phyloP scores from a whole-genome alignment of 108 stramenopile genomes.

The Cyclotella cryptica region DNA sequence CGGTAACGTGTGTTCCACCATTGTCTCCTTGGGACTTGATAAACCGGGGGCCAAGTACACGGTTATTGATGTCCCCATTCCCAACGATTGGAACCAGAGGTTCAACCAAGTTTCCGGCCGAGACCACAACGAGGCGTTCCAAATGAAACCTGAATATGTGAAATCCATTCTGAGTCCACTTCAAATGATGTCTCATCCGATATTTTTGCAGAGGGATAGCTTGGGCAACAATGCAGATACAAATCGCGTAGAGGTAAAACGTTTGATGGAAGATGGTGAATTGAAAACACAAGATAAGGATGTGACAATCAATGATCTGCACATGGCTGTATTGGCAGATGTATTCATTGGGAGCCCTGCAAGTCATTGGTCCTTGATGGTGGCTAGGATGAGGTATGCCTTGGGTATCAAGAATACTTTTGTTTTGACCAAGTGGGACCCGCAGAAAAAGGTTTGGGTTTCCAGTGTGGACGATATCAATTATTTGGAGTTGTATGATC shows the following conservation, averaged over 20 bases:
- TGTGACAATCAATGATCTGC: conserved; percentile 28
- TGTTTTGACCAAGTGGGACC: neutral
- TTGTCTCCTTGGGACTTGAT: neutral
- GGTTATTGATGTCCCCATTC: neutral
- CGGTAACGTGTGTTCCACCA: no score
- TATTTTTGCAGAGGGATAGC: conserved; percentile 14
- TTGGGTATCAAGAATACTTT: conserved; percentile 23
- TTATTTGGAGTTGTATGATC: neutral
- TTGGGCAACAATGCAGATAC: conserved; percentile 7
- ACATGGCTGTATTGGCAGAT: conserved; percentile 28
- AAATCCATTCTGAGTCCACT: conserved; percentile 29
- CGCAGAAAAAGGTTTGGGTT: no score
- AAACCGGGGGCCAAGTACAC: conserved; percentile 2
- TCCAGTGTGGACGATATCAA: neutral
- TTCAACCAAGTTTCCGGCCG: neutral
- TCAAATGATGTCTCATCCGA: conserved; percentile 22
- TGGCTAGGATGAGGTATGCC: conserved; percentile 20
- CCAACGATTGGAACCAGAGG: neutral
- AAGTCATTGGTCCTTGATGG: no score
- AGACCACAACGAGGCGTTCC: conserved; percentile 5
- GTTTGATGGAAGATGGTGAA: conserved; percentile 26
- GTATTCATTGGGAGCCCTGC: conserved; percentile 44
- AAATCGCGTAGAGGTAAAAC: conserved; percentile 13
- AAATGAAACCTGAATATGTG: conserved; percentile 42
- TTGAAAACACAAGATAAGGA: conserved; percentile 4